Evolutionary conservation across 2,329 filamentous ascomycete species (phyloP), one percentile per base, ranked within the genome.

Genomic region (Coniosporium uncinatum): DNA sequence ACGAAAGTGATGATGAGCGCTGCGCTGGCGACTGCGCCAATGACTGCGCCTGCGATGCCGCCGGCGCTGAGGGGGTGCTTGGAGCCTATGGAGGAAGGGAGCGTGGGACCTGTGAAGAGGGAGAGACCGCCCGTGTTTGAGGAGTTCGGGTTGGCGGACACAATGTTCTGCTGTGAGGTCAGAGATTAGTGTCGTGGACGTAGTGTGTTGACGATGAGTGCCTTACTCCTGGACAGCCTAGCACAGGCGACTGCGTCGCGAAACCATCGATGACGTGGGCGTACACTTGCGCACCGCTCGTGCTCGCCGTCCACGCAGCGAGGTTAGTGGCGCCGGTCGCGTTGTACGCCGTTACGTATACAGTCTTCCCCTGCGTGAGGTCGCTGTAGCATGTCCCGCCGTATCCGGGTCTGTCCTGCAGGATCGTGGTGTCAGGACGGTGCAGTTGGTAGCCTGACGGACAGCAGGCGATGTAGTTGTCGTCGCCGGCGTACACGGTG

Each of bases 401-500:
- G 13, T 40, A 40, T 3, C 24, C 37, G 3, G 37, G 37, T 17
- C 37, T 29, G 4, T 16, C 13, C 14, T 22, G 6, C 5, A 40
- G 22, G n/a, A 29, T 8, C 8, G 24, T 29, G 24, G 24, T 29
- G n/a, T 29, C 24, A 8, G 24, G 1, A 47, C 37, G 4, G 43
- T 39, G 36, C 56, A 48, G 11, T 49, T 36, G 46, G 42, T 51
- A 53, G 37, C 33, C 18, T 36, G 43, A 50, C 11, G 53, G 54
- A 47, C 55, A 58, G 41, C 54, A 58, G 2, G 50, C 55, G 14
- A 52, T 45, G 37, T 58, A 58, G 18, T 53, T 53, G 17, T 46
- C 46, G 3, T 46, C 40, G 2, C 40, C 45, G 13, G 49, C 46
- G 18, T 48, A 46, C 22, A 47, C 44, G 3, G 51, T 52, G 33